phyloP scores from a whole-genome alignment of 192 early-diverging fungal species.

The Phlyctochytrium planicorne region DNA sequence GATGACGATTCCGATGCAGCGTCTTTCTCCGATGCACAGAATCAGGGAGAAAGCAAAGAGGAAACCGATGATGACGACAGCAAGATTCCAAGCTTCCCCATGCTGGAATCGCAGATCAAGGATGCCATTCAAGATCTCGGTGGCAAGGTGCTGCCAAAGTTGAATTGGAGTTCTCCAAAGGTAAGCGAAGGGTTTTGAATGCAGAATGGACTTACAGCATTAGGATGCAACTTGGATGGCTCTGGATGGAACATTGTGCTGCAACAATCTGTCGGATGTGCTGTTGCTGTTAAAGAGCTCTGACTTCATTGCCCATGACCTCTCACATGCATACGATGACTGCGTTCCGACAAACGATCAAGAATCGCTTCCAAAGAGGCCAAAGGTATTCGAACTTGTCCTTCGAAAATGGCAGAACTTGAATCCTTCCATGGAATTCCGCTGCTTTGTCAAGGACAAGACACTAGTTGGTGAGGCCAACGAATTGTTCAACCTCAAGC shows the following conservation, averaged over 20 bases:
- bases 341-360: conserved; percentile 39
- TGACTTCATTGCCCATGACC: conserved; percentile 87
- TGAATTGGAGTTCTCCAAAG: conserved; percentile 93
- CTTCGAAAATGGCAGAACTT: conserved; percentile 90
- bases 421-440: conserved; percentile 89
- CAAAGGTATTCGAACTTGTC: conserved; percentile 63
- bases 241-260: conserved; percentile 73
- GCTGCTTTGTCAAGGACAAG: conserved; percentile 83
- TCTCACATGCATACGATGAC: conserved; percentile 70
- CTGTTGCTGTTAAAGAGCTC: conserved; percentile 88
- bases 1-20: conserved; percentile 7
- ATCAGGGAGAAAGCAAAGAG: conserved; percentile 6
- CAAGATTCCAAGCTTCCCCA: conserved; percentile 57
- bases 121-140: conserved; percentile 68
- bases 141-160: conserved; percentile 86
- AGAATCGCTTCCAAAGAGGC: conserved; percentile 15
- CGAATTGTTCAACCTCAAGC: conserved; percentile 14
- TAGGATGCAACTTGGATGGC: conserved; percentile 91
- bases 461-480: conserved; percentile 74
- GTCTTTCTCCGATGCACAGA: neutral
- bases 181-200: conserved; percentile 30
- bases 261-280: conserved; percentile 74
- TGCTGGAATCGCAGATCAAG: conserved; percentile 61
- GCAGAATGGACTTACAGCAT: no score
- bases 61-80: conserved; percentile 31